phyloP scores from a whole-genome alignment of 306 rosid genomes.

The Cucurbita pepo region DNA sequence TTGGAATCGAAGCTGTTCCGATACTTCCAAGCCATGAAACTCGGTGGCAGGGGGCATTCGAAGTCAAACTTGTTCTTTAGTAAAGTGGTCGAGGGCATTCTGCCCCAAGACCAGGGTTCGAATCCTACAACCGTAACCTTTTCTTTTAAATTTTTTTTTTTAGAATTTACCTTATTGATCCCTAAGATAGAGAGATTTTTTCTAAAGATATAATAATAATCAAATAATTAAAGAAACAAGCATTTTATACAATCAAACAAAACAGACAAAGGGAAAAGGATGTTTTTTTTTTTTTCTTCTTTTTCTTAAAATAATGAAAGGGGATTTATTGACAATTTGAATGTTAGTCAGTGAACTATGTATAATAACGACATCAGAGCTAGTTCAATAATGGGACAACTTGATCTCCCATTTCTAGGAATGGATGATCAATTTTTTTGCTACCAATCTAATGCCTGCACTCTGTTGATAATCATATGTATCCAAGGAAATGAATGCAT shows the following conservation, averaged over 20 bases:
- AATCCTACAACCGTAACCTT: too few species aligned
- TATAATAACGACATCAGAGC: neutral
- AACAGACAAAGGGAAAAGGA: neutral
- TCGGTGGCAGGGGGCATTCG: too few species aligned
- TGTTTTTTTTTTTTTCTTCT: too few species aligned
- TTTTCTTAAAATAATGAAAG: neutral
- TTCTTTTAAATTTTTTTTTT: too few species aligned
- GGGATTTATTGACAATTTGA: neutral
- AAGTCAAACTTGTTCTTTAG: too few species aligned
- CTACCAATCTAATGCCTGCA: constrained; percentile 79
- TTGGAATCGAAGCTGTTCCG: too few species aligned
- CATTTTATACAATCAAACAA: neutral
- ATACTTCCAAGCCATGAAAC: too few species aligned
- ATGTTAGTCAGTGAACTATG: neutral
- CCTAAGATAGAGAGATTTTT: too few species aligned
- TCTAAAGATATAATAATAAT: too few species aligned
- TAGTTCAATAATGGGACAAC: neutral
- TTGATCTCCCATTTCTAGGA: constrained; percentile 12
- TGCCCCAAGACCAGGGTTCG: too few species aligned
- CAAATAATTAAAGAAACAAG: neutral
- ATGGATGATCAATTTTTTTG: constrained; percentile 63
- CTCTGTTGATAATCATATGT: constrained; percentile 63
- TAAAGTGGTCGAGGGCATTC: too few species aligned
- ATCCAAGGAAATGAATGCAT: constrained; percentile 73
- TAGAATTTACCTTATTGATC: too few species aligned